Base-by-base conservation (phyloP, 2,329 filamentous ascomycete species). In the Aspergillus sp. region DNA sequence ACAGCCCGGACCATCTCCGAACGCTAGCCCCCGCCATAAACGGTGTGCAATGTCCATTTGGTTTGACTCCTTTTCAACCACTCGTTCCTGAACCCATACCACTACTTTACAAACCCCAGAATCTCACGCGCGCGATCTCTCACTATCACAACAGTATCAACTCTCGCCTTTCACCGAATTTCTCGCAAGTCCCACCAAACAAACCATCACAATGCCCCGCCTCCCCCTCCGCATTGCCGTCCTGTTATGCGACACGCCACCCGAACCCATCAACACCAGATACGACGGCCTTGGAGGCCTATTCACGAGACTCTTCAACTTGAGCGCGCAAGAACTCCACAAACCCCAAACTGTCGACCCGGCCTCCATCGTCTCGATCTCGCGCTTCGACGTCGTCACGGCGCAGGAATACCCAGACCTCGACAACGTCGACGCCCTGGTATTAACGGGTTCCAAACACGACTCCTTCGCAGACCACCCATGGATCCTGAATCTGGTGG, bases 161-260 rank as follows among this genome's bases (percentile, higher is more conserved):
- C 11, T 4, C 27, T 31, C 27, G 9, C 27, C 27, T 11, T 31
- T 9, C 27, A 11, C 9, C 9, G 27, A 31, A 31, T 31, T 9
- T 11, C 27, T 25, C 23, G 23, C 23, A 19, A 6, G 23, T 5
- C 25, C 6, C 14, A 33, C 15, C 19, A 3, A 46, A 27, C 23
- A 9, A 37, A 7, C 14, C 23, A 19, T 15, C 43, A 62, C 49
- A 41, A 77, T 77, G 74, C 66, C 60, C 45, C 60, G 60, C 44
- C 58, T 68, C 15, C 84, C 84, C 31, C 77, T 93, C 64, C 88
- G 90, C 56, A 88, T 97, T 75, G 92, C 93, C 47, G 84, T 98
- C 66, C 87, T 98, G 65, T 91, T 96, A 81, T 89, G 90, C 79
- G 93, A 96, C 76, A 90, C 85, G 1, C 91, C 91, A 1, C 80